Evolutionary conservation across 805 yeast species (phyloP).

Genomic region (Candida taoyuanica): DNA sequence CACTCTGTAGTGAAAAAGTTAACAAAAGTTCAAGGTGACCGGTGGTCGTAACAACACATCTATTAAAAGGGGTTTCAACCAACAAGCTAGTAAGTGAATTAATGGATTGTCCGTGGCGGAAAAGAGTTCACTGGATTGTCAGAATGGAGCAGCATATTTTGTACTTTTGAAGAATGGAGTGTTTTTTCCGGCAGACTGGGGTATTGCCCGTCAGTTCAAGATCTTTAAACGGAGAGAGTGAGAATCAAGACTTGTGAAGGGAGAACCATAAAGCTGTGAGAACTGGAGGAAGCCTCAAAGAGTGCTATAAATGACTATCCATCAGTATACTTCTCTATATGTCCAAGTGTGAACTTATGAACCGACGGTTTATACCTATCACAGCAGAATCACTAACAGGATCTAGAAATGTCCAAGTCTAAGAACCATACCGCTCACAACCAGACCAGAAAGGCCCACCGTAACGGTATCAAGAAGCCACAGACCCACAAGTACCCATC

Average conservation of each 20-base stretch:
- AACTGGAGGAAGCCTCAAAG: no score
- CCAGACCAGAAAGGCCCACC: conserved; percentile 99
- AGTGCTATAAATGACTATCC: no score
- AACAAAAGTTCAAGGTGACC: conserved; percentile 14
- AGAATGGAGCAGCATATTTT: not conserved
- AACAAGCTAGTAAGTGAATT: conserved; percentile 19
- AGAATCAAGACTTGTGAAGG: no score
- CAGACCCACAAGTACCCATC: conserved; percentile 97
- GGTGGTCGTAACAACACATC: not conserved
- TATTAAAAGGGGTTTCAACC: conserved; percentile 5
- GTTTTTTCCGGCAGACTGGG: no score
- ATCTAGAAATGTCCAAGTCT: conserved; percentile 84
- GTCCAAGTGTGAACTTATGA: conserved; percentile 7
- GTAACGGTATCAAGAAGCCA: conserved; percentile 99
- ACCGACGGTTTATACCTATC: not conserved
- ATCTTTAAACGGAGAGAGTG: no score
- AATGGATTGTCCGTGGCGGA: not conserved
- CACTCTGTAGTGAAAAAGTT: conserved; percentile 15
- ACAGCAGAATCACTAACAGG: conserved; percentile 29
- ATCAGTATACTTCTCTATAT: no score
- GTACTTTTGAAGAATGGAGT: not conserved
- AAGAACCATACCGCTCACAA: conserved; percentile 99
- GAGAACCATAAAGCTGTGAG: no score
- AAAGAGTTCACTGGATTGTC: not conserved
- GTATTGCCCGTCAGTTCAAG: no score